Conservation (phyloP, 768 basidiomycete genomes). For the Mycena belliarum region DNA sequence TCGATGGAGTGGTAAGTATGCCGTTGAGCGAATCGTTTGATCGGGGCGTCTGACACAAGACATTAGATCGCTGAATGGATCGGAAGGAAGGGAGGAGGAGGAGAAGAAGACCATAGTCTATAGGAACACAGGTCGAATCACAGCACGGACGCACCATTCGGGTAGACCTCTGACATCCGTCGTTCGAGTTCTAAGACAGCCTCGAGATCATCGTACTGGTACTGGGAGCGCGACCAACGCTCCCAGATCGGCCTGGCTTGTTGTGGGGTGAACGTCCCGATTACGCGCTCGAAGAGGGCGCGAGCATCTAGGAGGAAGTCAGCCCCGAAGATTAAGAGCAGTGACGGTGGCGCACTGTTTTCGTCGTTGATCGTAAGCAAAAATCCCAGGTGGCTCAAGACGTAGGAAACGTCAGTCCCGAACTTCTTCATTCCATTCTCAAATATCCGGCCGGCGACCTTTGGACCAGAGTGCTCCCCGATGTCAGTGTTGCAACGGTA, state of each 20-base stretch:
- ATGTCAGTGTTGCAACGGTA: conserved; percentile 82
- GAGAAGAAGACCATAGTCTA: too few species aligned
- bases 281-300: conserved; percentile 90
- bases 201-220: conserved; percentile 90
- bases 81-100: neutral
- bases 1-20: conserved; percentile 84
- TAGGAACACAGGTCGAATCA: too few species aligned
- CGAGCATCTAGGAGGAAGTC: conserved; percentile 75
- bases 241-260: conserved; percentile 90
- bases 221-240: conserved; percentile 93
- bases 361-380: conserved; percentile 94
- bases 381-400: conserved; percentile 88
- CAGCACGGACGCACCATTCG: conserved; percentile 58
- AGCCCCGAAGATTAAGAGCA: neutral
- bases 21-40: conserved; percentile 88
- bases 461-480: conserved; percentile 31
- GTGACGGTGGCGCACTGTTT: conserved; percentile 68
- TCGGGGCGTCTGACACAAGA: conserved; percentile 66
- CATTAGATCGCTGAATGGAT: neutral
- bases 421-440: conserved; percentile 89
- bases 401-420: conserved; percentile 80
- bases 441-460: conserved; percentile 86
- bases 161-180: conserved; percentile 85
- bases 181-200: conserved; percentile 87
- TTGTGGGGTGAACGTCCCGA: conserved; percentile 74